Evolutionary conservation across 352 stramenopile species (phyloP), one percentile per base, ranked within the genome.

Genomic region (Blastocystis sp.): DNA sequence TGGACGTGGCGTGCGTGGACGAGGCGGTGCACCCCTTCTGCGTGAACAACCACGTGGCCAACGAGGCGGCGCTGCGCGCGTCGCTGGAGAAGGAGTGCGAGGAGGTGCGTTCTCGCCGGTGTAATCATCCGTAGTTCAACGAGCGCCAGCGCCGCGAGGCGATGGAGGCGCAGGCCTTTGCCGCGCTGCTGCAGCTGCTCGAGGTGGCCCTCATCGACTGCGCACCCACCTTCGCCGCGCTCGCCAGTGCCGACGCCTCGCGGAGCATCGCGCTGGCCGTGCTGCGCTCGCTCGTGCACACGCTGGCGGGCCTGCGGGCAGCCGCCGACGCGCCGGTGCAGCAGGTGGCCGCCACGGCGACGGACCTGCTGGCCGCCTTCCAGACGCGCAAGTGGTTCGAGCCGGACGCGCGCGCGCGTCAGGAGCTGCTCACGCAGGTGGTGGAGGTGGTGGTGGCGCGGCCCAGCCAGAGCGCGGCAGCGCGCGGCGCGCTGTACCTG

Each of bases 151-250:
- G 48, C n/a, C 56, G 56, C 23, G 34, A 76, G 38, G 69, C 45
- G 56, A 43, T 60, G 38, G 38, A 62, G 10, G 4, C 17, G 1
- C 38, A 43, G 28, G 43, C 60, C 38, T 79, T 79, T 3, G 19
- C 2, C 5, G 7, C 43, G 28, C 2, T 79, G 43, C 56, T 79
- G 14, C 19, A 41, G 10, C 45, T 62, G 28, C 69, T 79, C 19
- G 40, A 79, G 43, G 14, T 79, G 1, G 52, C 69, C 10, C 21
- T 61, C 11, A 53, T 79, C 23, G 69, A 79, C 43, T 79, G 69
- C 43, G n/a, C n/a, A 0, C 41, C 17, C 21, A 2, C 21, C 21
- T 53, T 62, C 19, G 43, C 69, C 21, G 38, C 34, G 23, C 38
- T 62, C 4, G 19, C 43, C 40, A 62, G 23, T 3, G 21, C 17